Percentiles rank a stretch among this genome's conserved stretches.
These are phyloP conservation scores for Fusarium sp. DNA, from an alignment of 2,329 filamentous ascomycete genomes.

Conservation along the genomic window DNA sequence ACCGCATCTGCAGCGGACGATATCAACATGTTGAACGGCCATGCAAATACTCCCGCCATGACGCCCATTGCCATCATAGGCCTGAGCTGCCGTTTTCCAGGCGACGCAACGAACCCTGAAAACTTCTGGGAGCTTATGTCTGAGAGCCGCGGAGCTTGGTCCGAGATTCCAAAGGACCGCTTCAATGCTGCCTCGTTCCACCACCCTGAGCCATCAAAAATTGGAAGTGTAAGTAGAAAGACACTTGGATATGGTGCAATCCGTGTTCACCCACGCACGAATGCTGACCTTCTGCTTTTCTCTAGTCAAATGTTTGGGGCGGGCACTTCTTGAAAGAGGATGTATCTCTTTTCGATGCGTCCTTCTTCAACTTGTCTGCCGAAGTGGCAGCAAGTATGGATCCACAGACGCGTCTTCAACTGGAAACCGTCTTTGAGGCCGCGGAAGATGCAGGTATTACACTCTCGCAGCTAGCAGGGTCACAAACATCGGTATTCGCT, in stretches of 20 bases:
- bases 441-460: constrained; percentile 11
- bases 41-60: background rate
- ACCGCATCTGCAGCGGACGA: background rate
- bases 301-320: background rate
- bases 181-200: constrained; percentile 6
- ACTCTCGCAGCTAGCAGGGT: background rate
- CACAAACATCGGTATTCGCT: constrained; percentile 18
- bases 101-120: background rate
- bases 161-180: background rate
- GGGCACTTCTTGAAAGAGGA: constrained; percentile 13
- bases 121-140: constrained; percentile 19
- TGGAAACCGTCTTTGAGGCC: constrained; percentile 20
- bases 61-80: constrained; percentile 26
- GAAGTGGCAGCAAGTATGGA: constrained; percentile 13
- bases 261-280: background rate
- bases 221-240: background rate
- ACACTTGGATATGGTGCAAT: background rate
- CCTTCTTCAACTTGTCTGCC: constrained; percentile 11
- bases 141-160: background rate
- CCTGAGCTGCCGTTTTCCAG: constrained; percentile 11
- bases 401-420: constrained; percentile 8
- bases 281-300: background rate
- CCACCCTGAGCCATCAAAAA: constrained; percentile 1
- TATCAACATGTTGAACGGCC: background rate
- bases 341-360: constrained; percentile 8